Base-by-base conservation (phyloP, 495 filamentous ascomycete species). In the Tuber borchii region DNA sequence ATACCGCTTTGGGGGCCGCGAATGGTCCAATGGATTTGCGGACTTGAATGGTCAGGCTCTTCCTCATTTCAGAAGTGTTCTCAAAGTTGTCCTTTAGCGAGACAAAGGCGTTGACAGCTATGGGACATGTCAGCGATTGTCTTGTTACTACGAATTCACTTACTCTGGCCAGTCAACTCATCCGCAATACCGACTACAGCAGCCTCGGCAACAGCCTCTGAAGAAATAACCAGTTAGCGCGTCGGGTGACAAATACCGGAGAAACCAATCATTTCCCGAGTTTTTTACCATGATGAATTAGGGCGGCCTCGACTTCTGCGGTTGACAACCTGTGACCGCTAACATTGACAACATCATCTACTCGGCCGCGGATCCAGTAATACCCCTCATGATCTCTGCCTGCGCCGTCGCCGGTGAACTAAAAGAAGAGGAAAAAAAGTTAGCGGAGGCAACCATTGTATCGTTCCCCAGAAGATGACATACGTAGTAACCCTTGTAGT, bases 321-420 rank as follows among this genome's bases (percentile, higher is more conserved):
- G 96, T 99, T 19, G 95, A 97, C 69, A 99, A 87, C 84, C 95
- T 90, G 83, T 99, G 96, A 44, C 95, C 95, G 76, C 91, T 94
- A 71, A 99, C 95, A 84, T 98, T 99, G 83, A 99, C 95, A 74
- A 98, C 95, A 81, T 99, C 95, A 83, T 99, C 95, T 43, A 98
- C 95, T 86, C 95, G 93, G 71, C 95, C 96, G 75, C 96, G 94
- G 85, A 99, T 98, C 96, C 96, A 98, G 89, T 98, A 98, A 87
- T 98, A 98, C 72, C 95, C 95, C 79, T 99, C 96, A 85, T 97
- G 93, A 84, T 99, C 95, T 82, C 96, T 92, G 78, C 92, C 96
- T 75, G 96, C 95, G 80, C 96, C 96, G 84, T 99, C 95, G 78
- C 95, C 95, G 39, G 96, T 99, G 88, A 98, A 99, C 93, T 97